phyloP scores from a whole-genome alignment of 805 yeast species.

The Saccharomyces jurei region DNA sequence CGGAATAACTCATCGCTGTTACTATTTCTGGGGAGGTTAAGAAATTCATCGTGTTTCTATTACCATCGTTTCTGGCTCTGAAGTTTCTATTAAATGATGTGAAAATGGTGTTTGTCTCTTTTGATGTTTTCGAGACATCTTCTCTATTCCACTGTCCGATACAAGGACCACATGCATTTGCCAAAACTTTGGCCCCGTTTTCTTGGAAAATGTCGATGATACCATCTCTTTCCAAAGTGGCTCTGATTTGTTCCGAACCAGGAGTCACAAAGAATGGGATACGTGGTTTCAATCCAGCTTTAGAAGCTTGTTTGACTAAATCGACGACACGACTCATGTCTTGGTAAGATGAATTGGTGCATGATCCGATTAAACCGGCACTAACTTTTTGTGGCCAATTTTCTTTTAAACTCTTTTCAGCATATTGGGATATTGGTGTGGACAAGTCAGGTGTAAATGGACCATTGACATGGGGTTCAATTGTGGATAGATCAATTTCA shows the following conservation, averaged over 20 bases:
- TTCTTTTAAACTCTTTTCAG: conserved; percentile 70
- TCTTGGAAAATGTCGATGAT: conserved; percentile 79
- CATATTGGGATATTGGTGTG: conserved; percentile 85
- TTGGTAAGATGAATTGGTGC: conserved; percentile 97
- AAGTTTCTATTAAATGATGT: conserved; percentile 97
- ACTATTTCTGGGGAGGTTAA: conserved; percentile 98
- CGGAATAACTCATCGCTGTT: conserved; percentile 93
- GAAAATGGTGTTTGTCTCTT: conserved; percentile 78
- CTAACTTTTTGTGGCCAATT: conserved; percentile 89
- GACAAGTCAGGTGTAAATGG: conserved; percentile 98
- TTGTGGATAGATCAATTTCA: conserved; percentile 78
- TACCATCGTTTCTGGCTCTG: conserved; percentile 97
- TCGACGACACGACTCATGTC: conserved; percentile 97
- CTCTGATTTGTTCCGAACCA: conserved; percentile 97
- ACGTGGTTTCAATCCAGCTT: conserved; percentile 86
- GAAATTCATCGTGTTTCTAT: conserved; percentile 94
- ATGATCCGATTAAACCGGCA: conserved; percentile 95
- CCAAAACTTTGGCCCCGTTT: conserved; percentile 89
- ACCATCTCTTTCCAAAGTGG: conserved; percentile 96
- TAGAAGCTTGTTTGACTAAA: conserved; percentile 82
- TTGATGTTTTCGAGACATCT: conserved; percentile 58
- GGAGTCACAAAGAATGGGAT: conserved; percentile 91
- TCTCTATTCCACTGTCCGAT: conserved; percentile 98
- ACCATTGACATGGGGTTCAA: conserved; percentile 95
- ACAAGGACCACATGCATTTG: conserved; percentile 99